Conservation (phyloP, 2,329 filamentous ascomycete species). For the Talaromyces sp. region DNA sequence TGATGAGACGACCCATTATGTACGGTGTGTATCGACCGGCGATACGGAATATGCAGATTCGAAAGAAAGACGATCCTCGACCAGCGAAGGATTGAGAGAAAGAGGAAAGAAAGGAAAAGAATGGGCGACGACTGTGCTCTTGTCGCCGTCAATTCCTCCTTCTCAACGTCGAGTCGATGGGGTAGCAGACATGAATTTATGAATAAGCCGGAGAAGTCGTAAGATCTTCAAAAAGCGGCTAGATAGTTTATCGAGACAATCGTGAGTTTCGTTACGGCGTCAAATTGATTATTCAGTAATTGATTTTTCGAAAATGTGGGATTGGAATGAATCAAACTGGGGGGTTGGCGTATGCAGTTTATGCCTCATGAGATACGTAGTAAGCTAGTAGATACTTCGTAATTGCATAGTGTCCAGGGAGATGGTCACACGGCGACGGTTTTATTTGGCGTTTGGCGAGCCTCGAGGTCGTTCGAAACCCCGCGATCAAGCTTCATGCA, state of each 20-base stretch:
- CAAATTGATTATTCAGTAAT: not conserved
- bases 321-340: not conserved
- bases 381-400: not conserved
- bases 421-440: not conserved
- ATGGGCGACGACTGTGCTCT: not conserved
- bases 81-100: slow-evolving; percentile 3
- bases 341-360: not conserved
- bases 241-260: not conserved
- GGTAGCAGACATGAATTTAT: slow-evolving; percentile 1
- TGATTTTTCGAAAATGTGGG: not conserved
- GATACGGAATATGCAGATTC: not conserved
- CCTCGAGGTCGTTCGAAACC: not conserved
- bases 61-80: not conserved
- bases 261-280: slow-evolving; percentile 4
- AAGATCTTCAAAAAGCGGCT: not conserved
- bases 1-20: slow-evolving; percentile 93
- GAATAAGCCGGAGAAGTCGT: not conserved
- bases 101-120: not conserved
- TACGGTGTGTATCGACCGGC: slow-evolving; percentile 6
- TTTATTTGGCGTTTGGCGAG: not conserved
- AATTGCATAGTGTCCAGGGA: not conserved
- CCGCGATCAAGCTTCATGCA: not conserved
- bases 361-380: not conserved
- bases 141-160: not conserved
- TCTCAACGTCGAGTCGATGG: not conserved